These are phyloP conservation scores for Sporothrix protearum DNA, from an alignment of 2,329 filamentous ascomycete genomes.

Conservation along the genomic window DNA sequence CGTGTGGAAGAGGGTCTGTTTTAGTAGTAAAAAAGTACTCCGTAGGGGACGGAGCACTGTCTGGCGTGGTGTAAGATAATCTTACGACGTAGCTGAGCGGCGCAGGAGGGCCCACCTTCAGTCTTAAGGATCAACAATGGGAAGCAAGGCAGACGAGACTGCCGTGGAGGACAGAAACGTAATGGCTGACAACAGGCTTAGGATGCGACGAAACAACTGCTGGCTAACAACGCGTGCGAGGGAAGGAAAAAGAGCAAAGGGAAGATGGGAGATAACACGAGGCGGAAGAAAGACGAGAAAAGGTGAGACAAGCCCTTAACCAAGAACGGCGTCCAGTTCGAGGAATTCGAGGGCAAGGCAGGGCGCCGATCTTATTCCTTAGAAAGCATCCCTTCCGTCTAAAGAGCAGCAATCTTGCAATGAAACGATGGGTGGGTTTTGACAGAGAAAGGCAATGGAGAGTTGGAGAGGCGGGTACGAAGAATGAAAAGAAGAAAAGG, in stretches of 20 bases:
- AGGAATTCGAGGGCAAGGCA: background rate
- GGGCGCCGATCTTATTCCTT: background rate
- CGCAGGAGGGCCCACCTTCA: conserved; percentile 16
- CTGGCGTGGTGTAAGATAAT: conserved; percentile 8
- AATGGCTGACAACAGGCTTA: background rate
- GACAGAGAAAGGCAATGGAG: background rate
- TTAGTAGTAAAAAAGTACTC: too few relatives aligned
- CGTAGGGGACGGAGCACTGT: conserved; percentile 5
- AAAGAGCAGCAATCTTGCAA: background rate
- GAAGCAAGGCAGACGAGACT: background rate
- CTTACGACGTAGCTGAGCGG: background rate
- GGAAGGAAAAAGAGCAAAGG: background rate
- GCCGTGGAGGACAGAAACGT: background rate
- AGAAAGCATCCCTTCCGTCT: background rate
- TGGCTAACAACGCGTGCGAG: conserved; percentile 2
- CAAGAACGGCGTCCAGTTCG: background rate
- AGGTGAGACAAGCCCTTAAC: conserved; percentile 2
- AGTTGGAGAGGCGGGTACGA: background rate
- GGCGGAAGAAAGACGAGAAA: background rate
- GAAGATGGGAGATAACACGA: background rate
- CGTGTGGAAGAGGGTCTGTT: conserved; percentile 19
- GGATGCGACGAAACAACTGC: background rate
- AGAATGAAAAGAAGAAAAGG: background rate
- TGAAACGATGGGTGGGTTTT: background rate
- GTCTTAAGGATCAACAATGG: background rate